These are phyloP conservation scores for Thermoascus crustaceus DNA, from an alignment of 2,329 filamentous ascomycete species.

Conservation along the genomic window DNA sequence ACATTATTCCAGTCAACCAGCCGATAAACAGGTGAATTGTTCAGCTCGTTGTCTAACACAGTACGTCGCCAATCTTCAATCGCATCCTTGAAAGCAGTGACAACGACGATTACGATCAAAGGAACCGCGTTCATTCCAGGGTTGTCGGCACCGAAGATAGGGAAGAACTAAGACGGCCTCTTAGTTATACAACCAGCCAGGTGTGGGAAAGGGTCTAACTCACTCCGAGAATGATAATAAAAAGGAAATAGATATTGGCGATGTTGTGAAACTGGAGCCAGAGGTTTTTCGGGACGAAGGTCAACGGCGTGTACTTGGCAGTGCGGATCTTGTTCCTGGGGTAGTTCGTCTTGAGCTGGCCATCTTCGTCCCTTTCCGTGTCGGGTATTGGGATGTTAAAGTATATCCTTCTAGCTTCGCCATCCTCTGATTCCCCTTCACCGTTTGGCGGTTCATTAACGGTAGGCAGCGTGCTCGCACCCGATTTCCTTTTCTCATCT, in stretches of 20 bases:
- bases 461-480: slow-evolving; percentile 30
- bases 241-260: slow-evolving; percentile 96
- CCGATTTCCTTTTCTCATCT: slow-evolving; percentile 61
- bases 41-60: slow-evolving; percentile 82
- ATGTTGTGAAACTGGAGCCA: slow-evolving; percentile 99
- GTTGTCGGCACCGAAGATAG: slow-evolving; percentile 88
- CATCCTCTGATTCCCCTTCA: slow-evolving; percentile 11
- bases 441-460: slow-evolving; percentile 14
- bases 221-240: slow-evolving; percentile 89
- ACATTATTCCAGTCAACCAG: slow-evolving; percentile 86
- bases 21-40: slow-evolving; percentile 91
- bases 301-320: slow-evolving; percentile 91
- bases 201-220: slow-evolving; percentile 34
- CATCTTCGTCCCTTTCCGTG: slow-evolving; percentile 70
- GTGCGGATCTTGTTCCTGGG: slow-evolving; percentile 95
- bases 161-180: too few relatives aligned
- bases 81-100: slow-evolving; percentile 89
- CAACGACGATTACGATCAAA: slow-evolving; percentile 79
- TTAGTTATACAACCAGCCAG: too few relatives aligned
- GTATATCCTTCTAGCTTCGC: slow-evolving; percentile 56
- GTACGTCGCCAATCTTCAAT: slow-evolving; percentile 94
- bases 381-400: slow-evolving; percentile 78
- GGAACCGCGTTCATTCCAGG: slow-evolving; percentile 85
- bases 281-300: slow-evolving; percentile 92
- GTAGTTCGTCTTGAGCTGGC: slow-evolving; percentile 61